Base-by-base conservation (phyloP, 768 basidiomycete genomes). In the Leucosporidium yakuticum region DNA sequence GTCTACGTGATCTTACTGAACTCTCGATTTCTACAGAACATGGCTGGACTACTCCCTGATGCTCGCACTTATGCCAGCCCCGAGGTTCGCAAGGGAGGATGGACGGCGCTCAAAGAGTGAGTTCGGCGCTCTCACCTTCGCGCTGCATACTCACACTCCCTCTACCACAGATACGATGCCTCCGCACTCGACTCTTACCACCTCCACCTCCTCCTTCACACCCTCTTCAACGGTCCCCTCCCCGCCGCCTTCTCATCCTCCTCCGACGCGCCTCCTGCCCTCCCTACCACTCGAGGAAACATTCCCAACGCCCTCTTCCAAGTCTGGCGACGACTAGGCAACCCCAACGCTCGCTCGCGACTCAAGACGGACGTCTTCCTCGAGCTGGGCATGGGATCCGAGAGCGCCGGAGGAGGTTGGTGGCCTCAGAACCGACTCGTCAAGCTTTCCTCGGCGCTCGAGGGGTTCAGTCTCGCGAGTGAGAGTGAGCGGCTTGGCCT, bases 31-130 rank as follows among this genome's bases (percentile, higher is more conserved):
- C 0, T 27, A 47, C 78, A 91, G 91, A 87, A 83, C 25, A 82
- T 85, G 80, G 91, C 86, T 55, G 84, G 83, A 50, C 78, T 84
- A 65, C 76, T 87, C 65, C 88, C 86, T 23, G 86, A 85, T 64
- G 82, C 86, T 17, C 83, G 84, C 64, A 74, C 79, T 21, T 85
- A 83, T 75, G 84, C 88, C 4, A 83, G 88, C 21, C 92, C 96
- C 0, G 96, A 99, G 80, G 88, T 95, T 6, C 88, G 86, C 80
- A 92, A 88, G 76, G 82, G 81, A 31, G 92, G 94, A 8, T 97
- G 91, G 89, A 86, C 85, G 25, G 79, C 80, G 1, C 78, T 94
- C 20, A 91, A 92, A 81, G 87, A 91, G 92, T 93, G 75, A 78
- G 83, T 69, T 50, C n/a, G 17, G 39, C 31, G 6, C 36, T 51